Percentiles rank a stretch among this genome's conserved stretches.
These are phyloP conservation scores for Boletellus sp. DNA, from an alignment of 768 basidiomycete species.

Conservation along the genomic window DNA sequence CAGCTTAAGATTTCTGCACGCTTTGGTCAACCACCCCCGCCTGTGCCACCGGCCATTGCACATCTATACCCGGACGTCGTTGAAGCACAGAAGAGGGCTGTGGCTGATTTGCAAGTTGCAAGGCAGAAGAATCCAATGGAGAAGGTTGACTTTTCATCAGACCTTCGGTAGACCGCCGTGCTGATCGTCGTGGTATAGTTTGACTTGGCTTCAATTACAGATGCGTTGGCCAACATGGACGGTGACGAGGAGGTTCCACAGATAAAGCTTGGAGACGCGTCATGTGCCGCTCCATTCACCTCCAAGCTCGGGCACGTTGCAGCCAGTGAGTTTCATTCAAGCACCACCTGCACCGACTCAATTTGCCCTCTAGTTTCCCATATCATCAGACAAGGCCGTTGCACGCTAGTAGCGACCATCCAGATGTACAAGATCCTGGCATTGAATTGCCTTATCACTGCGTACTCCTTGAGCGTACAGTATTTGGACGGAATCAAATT, in stretches of 20 bases:
- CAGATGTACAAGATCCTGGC: conserved; percentile 99
- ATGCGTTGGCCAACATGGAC: conserved; percentile 88
- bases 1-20: conserved; percentile 86
- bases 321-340: conserved; percentile 62
- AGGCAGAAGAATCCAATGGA: conserved; percentile 86
- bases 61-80: conserved; percentile 89
- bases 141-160: conserved; percentile 50
- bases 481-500: conserved; percentile 99
- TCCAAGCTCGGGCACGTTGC: conserved; percentile 97
- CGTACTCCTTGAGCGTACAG: conserved; percentile 96
- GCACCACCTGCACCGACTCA: neutral
- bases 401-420: conserved; percentile 96
- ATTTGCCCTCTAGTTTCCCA: conserved; percentile 66
- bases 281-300: conserved; percentile 97
- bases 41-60: conserved; percentile 84
- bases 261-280: conserved; percentile 99
- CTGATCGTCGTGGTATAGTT: conserved; percentile 47
- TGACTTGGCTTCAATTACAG: conserved; percentile 73
- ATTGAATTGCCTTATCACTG: conserved; percentile 95
- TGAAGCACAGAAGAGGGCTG: conserved; percentile 80
- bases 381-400: conserved; percentile 97
- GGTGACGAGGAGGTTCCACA: conserved; percentile 93
- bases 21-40: conserved; percentile 92
- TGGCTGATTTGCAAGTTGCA: conserved; percentile 57
- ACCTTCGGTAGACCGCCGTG: neutral